Base-by-base conservation (phyloP, 2,329 filamentous ascomycete species). In the Penicillium sp. region DNA sequence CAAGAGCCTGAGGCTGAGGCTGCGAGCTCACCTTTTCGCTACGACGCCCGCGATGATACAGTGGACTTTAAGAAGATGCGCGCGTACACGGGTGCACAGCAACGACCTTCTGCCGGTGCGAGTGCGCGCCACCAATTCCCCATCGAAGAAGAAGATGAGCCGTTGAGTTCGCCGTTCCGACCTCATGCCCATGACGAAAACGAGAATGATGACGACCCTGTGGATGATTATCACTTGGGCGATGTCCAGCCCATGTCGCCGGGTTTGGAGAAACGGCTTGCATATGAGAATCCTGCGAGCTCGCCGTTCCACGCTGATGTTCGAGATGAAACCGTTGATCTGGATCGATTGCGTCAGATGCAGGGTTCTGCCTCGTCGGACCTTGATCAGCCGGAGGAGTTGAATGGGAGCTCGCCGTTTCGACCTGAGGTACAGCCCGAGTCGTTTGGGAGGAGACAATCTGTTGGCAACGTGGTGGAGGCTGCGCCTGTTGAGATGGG, bases 21-120 rank as follows among this genome's bases (percentile, higher is more conserved):
- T 6, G 71, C 70, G 9, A 78, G 75, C 53, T 78, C 76, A 1
- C 76, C 76, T 0, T 78, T 78, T 47, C 72, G 72, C 31, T 66
- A 64, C 16, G 67, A 72, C 35, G 71, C 52, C 7, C 66, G 70
- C 41, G 72, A 75, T 47, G 69, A 72, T 18, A 75, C 73, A 1
- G 72, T 72, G 3, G 73, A 77, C 58, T 61, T 70, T 35, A 63
- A 67, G 31, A 70, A 65, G 47, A 47, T 65, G 36, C 65, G 57
- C 6, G 59, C 63, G 6, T 56, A 60, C 13, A 59, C 57, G 40
- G n/a, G 18, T 36, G 27, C 27, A 31, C 60, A 18, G 56, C 67
- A 3, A 39, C 24, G 36, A 7, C 14, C 37, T 2, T 43, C 27
- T 2, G 22, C 22, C 22, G 22, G 22, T 22, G 22, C 22, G 22